Evolutionary conservation across 495 filamentous ascomycete species (phyloP).

Genomic region (Penicillium goetzii): DNA sequence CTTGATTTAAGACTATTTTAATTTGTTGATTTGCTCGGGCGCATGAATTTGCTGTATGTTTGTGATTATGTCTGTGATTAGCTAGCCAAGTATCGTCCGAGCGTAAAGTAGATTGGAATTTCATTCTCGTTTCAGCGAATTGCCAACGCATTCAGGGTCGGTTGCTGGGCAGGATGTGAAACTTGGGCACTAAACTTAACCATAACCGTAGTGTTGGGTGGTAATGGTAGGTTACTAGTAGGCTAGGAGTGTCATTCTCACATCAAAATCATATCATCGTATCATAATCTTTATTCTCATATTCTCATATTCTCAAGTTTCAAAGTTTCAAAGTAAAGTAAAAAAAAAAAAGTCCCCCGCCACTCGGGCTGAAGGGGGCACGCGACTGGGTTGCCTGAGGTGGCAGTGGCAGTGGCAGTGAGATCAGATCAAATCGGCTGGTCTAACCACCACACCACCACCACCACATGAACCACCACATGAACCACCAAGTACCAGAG

Average conservation of each 20-base stretch:
- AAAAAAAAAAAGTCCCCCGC: too few species aligned
- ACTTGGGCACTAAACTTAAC: constrained; percentile 8
- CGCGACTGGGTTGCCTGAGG: neutral
- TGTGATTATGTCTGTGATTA: neutral
- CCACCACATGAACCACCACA: neutral
- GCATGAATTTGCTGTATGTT: neutral
- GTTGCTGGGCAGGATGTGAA: neutral
- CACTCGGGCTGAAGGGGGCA: neutral
- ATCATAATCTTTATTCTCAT: neutral
- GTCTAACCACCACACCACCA: neutral
- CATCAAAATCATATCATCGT: neutral
- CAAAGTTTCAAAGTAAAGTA: too few species aligned
- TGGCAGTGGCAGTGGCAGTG: neutral
- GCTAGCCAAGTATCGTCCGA: neutral
- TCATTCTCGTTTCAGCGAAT: neutral
- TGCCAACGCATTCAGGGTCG: neutral
- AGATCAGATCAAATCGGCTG: neutral
- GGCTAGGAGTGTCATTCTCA: neutral
- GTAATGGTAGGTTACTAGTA: neutral
- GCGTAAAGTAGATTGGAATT: constrained; percentile 2
- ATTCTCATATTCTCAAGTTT: neutral
- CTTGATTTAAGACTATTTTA: neutral
- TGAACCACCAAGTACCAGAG: neutral
- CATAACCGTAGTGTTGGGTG: constrained; percentile 3
- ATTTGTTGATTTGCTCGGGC: neutral